A percentile compares a stretch with the other conserved stretches of the same genome.
Conservation (phyloP, 2,329 filamentous ascomycete genomes). For the Fusarium acutatum region DNA sequence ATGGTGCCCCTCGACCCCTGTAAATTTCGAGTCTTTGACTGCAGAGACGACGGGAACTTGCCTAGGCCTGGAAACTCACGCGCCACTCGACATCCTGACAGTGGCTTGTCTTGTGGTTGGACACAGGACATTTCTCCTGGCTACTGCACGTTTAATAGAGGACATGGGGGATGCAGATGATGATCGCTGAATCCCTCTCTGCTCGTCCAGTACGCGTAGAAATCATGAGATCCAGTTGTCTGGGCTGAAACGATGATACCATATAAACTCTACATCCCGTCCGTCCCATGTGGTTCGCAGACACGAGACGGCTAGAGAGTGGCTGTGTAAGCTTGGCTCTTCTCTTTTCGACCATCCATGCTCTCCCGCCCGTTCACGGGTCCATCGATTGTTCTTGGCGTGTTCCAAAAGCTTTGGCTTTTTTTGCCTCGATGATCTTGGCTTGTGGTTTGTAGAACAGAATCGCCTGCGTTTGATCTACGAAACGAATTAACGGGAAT, state of each 20-base stretch:
- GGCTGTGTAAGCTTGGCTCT: constrained; percentile 34
- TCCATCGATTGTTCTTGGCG: constrained; percentile 20
- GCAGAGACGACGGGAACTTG: constrained; percentile 2
- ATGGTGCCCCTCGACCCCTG: constrained; percentile 20
- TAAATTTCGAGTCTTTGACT: constrained; percentile 1
- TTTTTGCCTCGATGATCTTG: constrained; percentile 10
- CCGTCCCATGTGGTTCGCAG: constrained; percentile 23
- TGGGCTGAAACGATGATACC: constrained; percentile 20
- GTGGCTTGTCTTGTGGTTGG: constrained; percentile 14
- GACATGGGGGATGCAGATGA: constrained; percentile 2
- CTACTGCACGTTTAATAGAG: constrained; percentile 29
- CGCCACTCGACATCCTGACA: constrained; percentile 17
- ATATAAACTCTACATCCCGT: constrained; percentile 4
- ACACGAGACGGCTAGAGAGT: constrained; percentile 31
- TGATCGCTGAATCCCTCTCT: not conserved
- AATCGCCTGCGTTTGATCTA: constrained; percentile 13
- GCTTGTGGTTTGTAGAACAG: constrained; percentile 15
- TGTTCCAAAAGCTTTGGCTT: constrained; percentile 19
- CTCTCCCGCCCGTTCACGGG: constrained; percentile 1
- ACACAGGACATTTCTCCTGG: constrained; percentile 14
- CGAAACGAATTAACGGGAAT: constrained; percentile 5
- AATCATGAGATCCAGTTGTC: not conserved
- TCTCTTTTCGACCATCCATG: constrained; percentile 2
- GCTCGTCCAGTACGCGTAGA: not conserved
- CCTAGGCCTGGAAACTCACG: constrained; percentile 13